These are phyloP conservation scores for Peronosclerospora sorghi DNA, from an alignment of 352 stramenopile genomes.

Conservation along the genomic window DNA sequence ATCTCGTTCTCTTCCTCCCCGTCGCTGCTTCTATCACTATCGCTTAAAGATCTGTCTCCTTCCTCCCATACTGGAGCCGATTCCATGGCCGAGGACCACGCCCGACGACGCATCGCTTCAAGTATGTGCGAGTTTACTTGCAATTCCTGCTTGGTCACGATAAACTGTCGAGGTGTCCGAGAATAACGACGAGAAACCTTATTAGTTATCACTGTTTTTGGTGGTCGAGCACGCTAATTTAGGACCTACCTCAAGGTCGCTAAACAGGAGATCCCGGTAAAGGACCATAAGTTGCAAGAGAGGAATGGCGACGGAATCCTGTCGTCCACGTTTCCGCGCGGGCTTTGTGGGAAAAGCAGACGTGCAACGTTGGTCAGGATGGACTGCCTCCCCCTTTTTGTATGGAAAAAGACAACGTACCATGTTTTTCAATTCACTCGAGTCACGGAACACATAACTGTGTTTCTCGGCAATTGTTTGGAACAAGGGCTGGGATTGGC, in stretches of 20 bases:
- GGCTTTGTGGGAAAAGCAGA: constrained; percentile 14
- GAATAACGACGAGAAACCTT: neutral
- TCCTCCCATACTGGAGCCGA: constrained; percentile 11
- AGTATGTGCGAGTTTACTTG: constrained; percentile 18
- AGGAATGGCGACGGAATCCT: constrained; percentile 35
- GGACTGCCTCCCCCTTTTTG: neutral
- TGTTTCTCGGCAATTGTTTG: constrained; percentile 45
- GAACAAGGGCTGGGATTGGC: constrained; percentile 20
- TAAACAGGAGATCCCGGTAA: constrained; percentile 60
- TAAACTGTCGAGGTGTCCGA: constrained; percentile 19
- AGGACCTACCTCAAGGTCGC: constrained; percentile 43
- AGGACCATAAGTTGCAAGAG: constrained; percentile 47
- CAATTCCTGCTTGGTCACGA: constrained; percentile 40
- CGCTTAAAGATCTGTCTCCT: constrained; percentile 20
- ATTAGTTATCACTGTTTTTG: neutral
- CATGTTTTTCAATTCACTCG: constrained; percentile 49
- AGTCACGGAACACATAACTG: constrained; percentile 46
- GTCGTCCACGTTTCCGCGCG: constrained; percentile 24
- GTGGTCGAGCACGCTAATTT: neutral
- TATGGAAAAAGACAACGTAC: constrained; percentile 14
- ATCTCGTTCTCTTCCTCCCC: constrained; percentile 14
- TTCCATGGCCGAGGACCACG: constrained; percentile 11
- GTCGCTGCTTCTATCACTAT: constrained; percentile 13
- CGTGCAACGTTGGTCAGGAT: neutral
- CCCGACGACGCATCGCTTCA: constrained; percentile 3